A percentile compares a stretch with the other conserved stretches of the same genome.
These are phyloP conservation scores for Puccinia novopanici DNA, from an alignment of 1,284 basidiomycete species.

Conservation along the genomic window DNA sequence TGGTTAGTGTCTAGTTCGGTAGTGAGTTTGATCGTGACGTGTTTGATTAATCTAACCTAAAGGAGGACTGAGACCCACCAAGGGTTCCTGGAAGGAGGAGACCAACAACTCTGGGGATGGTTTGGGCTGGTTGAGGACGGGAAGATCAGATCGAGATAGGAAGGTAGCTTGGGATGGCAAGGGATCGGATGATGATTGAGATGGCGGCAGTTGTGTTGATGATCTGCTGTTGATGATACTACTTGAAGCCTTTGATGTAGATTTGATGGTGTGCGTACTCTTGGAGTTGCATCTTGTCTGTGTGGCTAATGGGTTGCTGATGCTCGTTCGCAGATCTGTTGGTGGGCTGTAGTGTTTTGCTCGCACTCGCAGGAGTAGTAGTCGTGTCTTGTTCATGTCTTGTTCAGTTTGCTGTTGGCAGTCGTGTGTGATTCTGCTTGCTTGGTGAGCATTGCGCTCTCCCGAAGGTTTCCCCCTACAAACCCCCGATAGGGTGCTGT, in stretches of 20 bases:
- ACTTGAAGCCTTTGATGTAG: too few relatives aligned
- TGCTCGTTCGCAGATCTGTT: neutral
- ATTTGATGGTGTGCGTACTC: neutral
- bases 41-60: conserved; percentile 44
- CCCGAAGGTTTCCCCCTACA: too few relatives aligned
- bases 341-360: neutral
- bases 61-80: conserved; percentile 49
- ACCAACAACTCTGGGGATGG: conserved; percentile 22
- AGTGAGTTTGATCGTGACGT: neutral
- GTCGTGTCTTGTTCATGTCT: neutral
- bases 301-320: neutral
- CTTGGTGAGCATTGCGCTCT: too few relatives aligned
- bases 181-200: neutral
- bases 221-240: neutral
- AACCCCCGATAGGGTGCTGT: too few relatives aligned
- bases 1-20: neutral
- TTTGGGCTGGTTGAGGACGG: neutral
- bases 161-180: neutral
- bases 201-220: neutral
- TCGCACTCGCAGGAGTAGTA: neutral
- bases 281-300: conserved; percentile 4
- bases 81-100: conserved; percentile 48
- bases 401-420: neutral
- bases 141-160: neutral
- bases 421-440: too few relatives aligned